phyloP scores from a whole-genome alignment of 1,284 basidiomycete species.

The Phlebopus sp. region DNA sequence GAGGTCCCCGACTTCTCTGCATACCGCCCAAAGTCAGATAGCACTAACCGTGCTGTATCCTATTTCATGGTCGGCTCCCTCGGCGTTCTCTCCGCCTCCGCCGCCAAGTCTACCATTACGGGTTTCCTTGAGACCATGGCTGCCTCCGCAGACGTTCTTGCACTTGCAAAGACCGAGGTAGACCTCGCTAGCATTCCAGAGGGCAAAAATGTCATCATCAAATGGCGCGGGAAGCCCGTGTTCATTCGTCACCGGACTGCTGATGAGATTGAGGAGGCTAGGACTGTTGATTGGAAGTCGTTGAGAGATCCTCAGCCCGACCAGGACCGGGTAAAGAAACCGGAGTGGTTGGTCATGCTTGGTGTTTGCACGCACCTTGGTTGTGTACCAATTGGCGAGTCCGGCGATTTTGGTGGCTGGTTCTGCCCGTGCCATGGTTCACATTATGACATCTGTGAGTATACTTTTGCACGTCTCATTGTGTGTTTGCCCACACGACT shows the following conservation, averaged over 20 bases:
- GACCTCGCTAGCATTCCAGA: conserved; percentile 91
- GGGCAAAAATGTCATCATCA: conserved; percentile 97
- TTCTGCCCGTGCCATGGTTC: conserved; percentile 99
- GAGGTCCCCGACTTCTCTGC: conserved; percentile 87
- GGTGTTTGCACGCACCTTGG: conserved; percentile 99
- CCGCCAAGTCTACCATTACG: conserved; percentile 90
- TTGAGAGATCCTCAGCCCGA: conserved; percentile 94
- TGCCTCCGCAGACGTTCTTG: conserved; percentile 96
- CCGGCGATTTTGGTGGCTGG: conserved; percentile 98
- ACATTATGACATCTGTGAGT: conserved; percentile 91
- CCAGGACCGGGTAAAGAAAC: conserved; percentile 86
- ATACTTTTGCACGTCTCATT: conserved; percentile 2
- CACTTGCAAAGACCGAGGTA: conserved; percentile 97
- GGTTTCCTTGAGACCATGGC: conserved; percentile 97
- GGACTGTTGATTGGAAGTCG: conserved; percentile 78
- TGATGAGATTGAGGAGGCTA: conserved; percentile 93
- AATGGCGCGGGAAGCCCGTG: conserved; percentile 99
- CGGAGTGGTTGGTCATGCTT: conserved; percentile 98
- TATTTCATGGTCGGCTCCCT: conserved; percentile 99
- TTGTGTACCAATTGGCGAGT: conserved; percentile 98
- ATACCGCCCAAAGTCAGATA: conserved; percentile 74
- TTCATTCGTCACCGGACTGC: conserved; percentile 97
- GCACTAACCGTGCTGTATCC: conserved; percentile 80
- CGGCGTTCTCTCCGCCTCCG: conserved; percentile 91
- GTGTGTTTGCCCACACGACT: conserved; percentile 10